Conservation (phyloP, 257 asterid genomes). For the Ilex asprella region DNA sequence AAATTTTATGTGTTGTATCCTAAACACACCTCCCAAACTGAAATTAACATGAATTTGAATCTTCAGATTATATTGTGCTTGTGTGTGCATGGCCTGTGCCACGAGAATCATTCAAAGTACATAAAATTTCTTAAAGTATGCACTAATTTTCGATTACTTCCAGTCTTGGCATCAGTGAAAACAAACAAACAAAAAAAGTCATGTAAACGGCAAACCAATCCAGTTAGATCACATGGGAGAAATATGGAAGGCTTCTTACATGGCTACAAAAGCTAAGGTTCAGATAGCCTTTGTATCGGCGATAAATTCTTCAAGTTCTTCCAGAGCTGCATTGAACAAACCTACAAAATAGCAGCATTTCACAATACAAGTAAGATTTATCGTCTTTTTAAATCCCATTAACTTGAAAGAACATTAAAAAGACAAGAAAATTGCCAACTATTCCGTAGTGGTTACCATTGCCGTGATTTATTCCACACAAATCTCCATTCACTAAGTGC, state of each 20-base stretch:
- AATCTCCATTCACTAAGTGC: constrained; percentile 12
- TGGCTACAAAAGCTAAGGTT: background rate
- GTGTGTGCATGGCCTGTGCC: too few species aligned
- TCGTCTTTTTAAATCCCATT: background rate
- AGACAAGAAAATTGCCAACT: constrained; percentile 3
- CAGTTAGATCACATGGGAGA: too few species aligned
- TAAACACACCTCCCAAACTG: too few species aligned
- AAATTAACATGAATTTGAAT: too few species aligned
- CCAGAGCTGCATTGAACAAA: constrained; percentile 29
- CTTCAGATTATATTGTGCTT: too few species aligned
- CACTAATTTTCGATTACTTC: too few species aligned
- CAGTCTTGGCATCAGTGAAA: too few species aligned
- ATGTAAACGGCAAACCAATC: too few species aligned
- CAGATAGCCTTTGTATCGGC: constrained; percentile 20
- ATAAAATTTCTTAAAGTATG: too few species aligned
- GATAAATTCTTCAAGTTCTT: constrained; percentile 43
- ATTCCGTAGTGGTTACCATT: constrained; percentile 20
- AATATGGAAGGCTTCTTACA: background rate
- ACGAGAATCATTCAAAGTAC: too few species aligned
- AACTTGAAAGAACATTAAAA: background rate
- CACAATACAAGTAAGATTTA: constrained; percentile 1
- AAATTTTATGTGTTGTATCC: too few species aligned
- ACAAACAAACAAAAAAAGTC: too few species aligned
- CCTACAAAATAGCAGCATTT: constrained; percentile 32
- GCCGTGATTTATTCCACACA: constrained; percentile 16